A percentile compares a stretch with the other conserved stretches of the same genome.
Evolutionary conservation across 1,284 basidiomycete species (phyloP).

Genomic region (Boletus smithii): DNA sequence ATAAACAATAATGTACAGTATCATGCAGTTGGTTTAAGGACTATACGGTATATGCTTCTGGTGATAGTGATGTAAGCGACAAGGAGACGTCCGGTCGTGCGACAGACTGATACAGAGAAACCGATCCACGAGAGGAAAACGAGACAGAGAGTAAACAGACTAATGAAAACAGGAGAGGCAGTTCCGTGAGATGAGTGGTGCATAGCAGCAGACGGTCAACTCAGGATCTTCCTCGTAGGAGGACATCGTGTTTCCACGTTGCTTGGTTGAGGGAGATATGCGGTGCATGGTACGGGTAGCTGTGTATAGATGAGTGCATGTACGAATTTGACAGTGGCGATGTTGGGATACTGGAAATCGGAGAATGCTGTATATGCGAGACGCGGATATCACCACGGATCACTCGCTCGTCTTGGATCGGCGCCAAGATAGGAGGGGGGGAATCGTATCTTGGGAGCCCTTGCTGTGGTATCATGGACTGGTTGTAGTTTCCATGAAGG

Average conservation of each 20-base stretch:
- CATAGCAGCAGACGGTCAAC: not conserved
- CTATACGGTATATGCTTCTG: conserved; percentile 37
- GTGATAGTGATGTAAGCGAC: conserved; percentile 27
- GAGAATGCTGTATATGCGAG: conserved; percentile 34
- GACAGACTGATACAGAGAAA: conserved; percentile 29
- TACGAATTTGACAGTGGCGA: conserved; percentile 34
- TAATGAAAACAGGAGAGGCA: conserved; percentile 2
- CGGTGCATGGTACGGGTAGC: conserved; percentile 37
- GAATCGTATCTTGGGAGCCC: conserved; percentile 42
- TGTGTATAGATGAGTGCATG: conserved; percentile 39
- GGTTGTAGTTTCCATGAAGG: conserved; percentile 33
- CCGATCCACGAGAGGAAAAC: conserved; percentile 17
- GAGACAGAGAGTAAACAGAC: conserved; percentile 8
- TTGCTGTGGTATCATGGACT: conserved; percentile 30
- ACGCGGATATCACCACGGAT: conserved; percentile 36
- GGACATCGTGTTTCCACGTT: conserved; percentile 30
- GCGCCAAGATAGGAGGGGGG: conserved; percentile 53
- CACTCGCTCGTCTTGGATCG: conserved; percentile 48
- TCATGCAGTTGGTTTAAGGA: conserved; percentile 29
- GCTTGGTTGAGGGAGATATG: conserved; percentile 31
- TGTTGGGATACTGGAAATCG: conserved; percentile 32
- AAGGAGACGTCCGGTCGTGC: no score
- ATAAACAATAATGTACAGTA: conserved; percentile 37
- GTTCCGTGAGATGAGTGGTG: not conserved
- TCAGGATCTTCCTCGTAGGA: conserved; percentile 32